Conservation (phyloP, 2,329 filamentous ascomycete genomes). For the Pseudocercospora macadamiae region DNA sequence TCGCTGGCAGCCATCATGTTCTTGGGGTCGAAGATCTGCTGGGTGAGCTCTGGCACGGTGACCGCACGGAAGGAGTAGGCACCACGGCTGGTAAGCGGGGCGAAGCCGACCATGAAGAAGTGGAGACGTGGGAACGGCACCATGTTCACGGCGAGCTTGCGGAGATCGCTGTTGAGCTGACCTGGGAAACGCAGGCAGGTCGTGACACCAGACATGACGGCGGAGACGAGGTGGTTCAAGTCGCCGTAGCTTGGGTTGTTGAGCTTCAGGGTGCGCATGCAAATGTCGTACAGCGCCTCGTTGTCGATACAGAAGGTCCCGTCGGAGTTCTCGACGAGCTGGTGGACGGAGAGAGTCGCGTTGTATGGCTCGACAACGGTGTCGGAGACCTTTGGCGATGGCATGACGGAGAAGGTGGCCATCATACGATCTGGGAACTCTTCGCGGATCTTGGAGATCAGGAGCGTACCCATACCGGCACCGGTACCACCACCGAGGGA, state of each 20-base stretch:
- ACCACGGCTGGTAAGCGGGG: conserved; percentile 90
- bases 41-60: conserved; percentile 95
- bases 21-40: conserved; percentile 99
- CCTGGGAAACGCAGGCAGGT: conserved; percentile 99
- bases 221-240: conserved; percentile 98
- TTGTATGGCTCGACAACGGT: conserved; percentile 99
- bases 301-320: conserved; percentile 99
- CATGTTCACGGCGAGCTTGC: conserved; percentile 99
- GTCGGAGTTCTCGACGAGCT: conserved; percentile 99
- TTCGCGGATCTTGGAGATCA: conserved; percentile 99
- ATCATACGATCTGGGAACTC: conserved; percentile 99
- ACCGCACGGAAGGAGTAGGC: conserved; percentile 96
- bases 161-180: conserved; percentile 99
- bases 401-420: conserved; percentile 98
- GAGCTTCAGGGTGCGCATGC: conserved; percentile 99
- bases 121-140: conserved; percentile 99
- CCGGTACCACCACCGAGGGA: conserved; percentile 99
- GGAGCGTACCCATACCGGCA: conserved; percentile 99
- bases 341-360: conserved; percentile 97
- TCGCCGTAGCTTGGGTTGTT: conserved; percentile 98
- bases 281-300: conserved; percentile 99
- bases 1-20: conserved; percentile 99
- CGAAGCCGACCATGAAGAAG: conserved; percentile 99
- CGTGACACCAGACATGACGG: conserved; percentile 99
- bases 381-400: conserved; percentile 98